These are phyloP conservation scores for Collybiopsis luxurians DNA, from an alignment of 768 basidiomycete genomes.

Conservation along the genomic window DNA sequence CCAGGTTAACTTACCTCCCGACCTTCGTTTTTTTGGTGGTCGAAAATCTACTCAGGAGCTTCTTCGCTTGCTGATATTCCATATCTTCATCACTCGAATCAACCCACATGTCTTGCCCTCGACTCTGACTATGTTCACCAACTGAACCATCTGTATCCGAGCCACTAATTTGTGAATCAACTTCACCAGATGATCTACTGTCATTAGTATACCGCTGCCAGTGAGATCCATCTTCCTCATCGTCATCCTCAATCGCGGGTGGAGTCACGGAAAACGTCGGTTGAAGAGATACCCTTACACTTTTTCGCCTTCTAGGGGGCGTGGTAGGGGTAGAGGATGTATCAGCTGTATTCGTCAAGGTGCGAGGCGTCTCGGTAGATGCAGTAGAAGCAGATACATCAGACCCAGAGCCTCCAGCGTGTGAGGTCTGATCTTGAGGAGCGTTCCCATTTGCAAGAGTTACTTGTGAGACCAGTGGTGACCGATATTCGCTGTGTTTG, in stretches of 20 bases:
- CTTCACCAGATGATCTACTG: too few species aligned
- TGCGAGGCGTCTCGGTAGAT: conserved; percentile 16
- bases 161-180: conserved; percentile 11
- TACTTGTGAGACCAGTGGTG: too few species aligned
- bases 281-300: conserved; percentile 73
- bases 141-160: conserved; percentile 7
- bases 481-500: conserved; percentile 8
- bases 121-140: neutral
- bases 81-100: conserved; percentile 78
- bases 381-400: conserved; percentile 10
- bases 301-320: conserved; percentile 49
- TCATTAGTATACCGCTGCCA: too few species aligned
- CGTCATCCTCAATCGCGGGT: conserved; percentile 58
- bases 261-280: conserved; percentile 77
- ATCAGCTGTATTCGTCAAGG: conserved; percentile 13
- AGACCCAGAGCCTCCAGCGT: neutral
- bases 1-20: too few species aligned
- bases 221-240: conserved; percentile 32
- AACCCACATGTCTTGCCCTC: conserved; percentile 51
- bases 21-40: too few species aligned
- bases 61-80: conserved; percentile 59
- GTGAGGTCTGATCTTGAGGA: too few species aligned
- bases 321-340: neutral
- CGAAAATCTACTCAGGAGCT: conserved; percentile 44
- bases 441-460: too few species aligned